Evolutionary conservation across 1,284 basidiomycete genomes (phyloP).

Genomic region (Ganoderma resinaceum): DNA sequence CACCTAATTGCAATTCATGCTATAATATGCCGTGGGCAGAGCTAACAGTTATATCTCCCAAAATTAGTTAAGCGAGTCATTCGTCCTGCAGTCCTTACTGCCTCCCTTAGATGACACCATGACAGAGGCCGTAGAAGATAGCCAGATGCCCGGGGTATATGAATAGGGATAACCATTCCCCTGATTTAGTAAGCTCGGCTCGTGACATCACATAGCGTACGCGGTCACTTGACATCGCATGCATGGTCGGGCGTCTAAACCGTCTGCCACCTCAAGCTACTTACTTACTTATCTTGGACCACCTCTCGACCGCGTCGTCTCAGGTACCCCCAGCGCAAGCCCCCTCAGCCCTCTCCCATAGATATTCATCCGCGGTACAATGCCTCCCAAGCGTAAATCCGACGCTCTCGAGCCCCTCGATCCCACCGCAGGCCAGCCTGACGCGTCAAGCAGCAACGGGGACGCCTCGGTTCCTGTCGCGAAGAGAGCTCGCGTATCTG

Average conservation of each 20-base stretch:
- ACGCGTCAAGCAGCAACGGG: conserved; percentile 11
- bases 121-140: neutral
- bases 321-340: neutral
- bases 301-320: neutral
- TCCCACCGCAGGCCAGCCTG: conserved; percentile 9
- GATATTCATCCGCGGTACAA: conserved; percentile 3
- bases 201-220: conserved; percentile 26
- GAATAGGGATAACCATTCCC: too few species aligned
- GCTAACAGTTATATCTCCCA: too few species aligned
- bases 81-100: too few species aligned
- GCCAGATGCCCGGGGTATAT: neutral
- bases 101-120: too few species aligned
- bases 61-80: too few species aligned
- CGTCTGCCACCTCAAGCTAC: neutral
- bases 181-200: conserved; percentile 7
- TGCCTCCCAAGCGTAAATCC: conserved; percentile 42
- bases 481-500: conserved; percentile 69
- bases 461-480: conserved; percentile 12
- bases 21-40: too few species aligned
- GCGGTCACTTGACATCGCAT: conserved; percentile 17
- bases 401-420: conserved; percentile 32
- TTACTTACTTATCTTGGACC: too few species aligned
- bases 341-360: neutral
- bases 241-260: conserved; percentile 4
- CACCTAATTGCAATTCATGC: too few species aligned